A percentile compares a stretch with the other conserved stretches of the same genome.
These are phyloP conservation scores for Boechera retrofracta DNA, from an alignment of 345 rosid genomes.

Conservation along the genomic window DNA sequence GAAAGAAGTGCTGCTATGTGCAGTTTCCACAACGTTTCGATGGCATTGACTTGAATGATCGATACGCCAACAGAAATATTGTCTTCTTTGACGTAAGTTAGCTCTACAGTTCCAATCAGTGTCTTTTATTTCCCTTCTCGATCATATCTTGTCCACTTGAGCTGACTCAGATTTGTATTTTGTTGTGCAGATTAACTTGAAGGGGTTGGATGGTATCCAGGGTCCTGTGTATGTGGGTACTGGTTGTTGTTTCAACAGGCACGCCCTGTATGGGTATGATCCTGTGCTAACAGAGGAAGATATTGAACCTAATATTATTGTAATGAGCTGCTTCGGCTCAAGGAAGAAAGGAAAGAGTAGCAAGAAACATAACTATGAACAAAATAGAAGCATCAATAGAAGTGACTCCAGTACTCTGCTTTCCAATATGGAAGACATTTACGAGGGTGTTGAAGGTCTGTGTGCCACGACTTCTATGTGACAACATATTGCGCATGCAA, in stretches of 20 bases:
- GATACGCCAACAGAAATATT: slow-evolving; percentile 96
- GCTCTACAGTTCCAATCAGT: slow-evolving; percentile 10
- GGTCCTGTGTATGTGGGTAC: slow-evolving; percentile 99
- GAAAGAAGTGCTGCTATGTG: slow-evolving; percentile 94
- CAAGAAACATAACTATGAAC: slow-evolving; percentile 69
- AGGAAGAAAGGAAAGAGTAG: slow-evolving; percentile 77
- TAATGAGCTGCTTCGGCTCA: slow-evolving; percentile 91
- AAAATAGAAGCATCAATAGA: slow-evolving; percentile 75
- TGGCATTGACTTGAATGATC: slow-evolving; percentile 95
- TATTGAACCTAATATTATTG: slow-evolving; percentile 86
- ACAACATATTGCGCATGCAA: background rate
- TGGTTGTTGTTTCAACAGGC: slow-evolving; percentile 98
- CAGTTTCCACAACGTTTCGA: slow-evolving; percentile 99
- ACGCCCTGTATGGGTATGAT: slow-evolving; percentile 95
- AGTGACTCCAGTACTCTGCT: slow-evolving; percentile 89
- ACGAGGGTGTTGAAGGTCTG: slow-evolving; percentile 93
- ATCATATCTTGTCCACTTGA: background rate
- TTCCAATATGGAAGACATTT: slow-evolving; percentile 92
- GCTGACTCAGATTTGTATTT: slow-evolving; percentile 13
- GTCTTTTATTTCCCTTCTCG: background rate
- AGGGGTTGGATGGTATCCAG: slow-evolving; percentile 93
- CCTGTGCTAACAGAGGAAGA: slow-evolving; percentile 93
- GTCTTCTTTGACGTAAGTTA: slow-evolving; percentile 93
- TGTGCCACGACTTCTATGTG: background rate
- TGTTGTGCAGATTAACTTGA: slow-evolving; percentile 83